Base-by-base conservation (phyloP, 305 asterid genomes). In the Withania somnifera region DNA sequence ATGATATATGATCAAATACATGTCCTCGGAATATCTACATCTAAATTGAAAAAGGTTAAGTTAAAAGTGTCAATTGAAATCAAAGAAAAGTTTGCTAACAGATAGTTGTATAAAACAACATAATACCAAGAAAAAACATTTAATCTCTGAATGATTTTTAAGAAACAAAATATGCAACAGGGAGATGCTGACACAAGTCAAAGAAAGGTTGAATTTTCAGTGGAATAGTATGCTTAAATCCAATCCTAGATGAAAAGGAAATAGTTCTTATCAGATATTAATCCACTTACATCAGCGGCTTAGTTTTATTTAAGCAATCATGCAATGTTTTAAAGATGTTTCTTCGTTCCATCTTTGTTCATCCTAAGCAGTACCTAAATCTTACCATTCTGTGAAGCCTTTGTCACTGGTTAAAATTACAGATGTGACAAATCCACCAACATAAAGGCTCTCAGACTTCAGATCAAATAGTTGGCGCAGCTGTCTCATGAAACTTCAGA, bases 371-470 rank as follows among this genome's bases (percentile, higher is more conserved):
- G 82, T 82, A 82, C 57, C 97, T 91, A 83, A 94, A 82, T 66
- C 98, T 91, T 83, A 95, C 99, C 98, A 95, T 88, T 90, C 89
- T 28, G 98, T 85, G 86, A 94, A 95, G 88, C 99, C 99, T 88
- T 89, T 93, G 83, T 90, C 89, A 86, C 97, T 93, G 82, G 98
- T 81, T 88, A 95, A 85, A 78, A 91, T 89, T 78, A 84, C 85
- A 66, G 85, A 75, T 50, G 88, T 87, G 84, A 90, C 88, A 66
- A 92, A 88, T 84, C 87, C 89, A 86, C 93, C 95, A 82, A 81
- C 84, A 77, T 89, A 85, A 34, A 84, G 81, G 86, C 88, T 90
- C 85, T 87, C 86, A 24, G 98, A 94, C 85, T 88, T 94, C 87
- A 95, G 89, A 82, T 97, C 98, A 84, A 95, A 94, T 79, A 95